Evolutionary conservation across 1,284 basidiomycete genomes (phyloP), one percentile per base, ranked within the genome.

Genomic region (Naganishia liquefaciens): DNA sequence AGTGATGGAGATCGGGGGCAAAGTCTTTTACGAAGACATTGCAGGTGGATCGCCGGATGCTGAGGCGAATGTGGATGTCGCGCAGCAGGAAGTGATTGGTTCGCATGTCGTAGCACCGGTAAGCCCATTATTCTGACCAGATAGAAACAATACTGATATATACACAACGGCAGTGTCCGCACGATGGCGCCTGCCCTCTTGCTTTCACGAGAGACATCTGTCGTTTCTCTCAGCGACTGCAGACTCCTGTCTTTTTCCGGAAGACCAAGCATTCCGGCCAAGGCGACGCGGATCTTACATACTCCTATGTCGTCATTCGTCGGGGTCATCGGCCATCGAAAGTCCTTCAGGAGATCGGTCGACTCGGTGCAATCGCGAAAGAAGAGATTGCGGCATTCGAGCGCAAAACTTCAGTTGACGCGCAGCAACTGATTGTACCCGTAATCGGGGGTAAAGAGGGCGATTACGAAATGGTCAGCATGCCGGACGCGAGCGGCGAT

Each of bases 281-380:
- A 42, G 91, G 90, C 2, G 90, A 95, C 71, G 92, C 95, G 78
- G 88, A 93, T 70, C 84, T 87, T 42, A 86, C 85, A 33, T 97
- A 93, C 75, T 91, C 91, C 21, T 99, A 99, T 75, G 86, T 98
- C 44, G 88, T 94, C 30, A 84, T 99, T 60, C 86, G 87, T 37
- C 84, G 92, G 44, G 95, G 94, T 1, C 68, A 80, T 27, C 83
- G 94, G 60, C 93, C 83, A 0, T 64, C 71, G n/a, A 58, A 72
- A 19, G 75, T 75, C 1, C 71, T 70, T 1, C 74, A 77, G 5
- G 77, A 72, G 1, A 68, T 60, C 25, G 68, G 67, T 1, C 23
- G 69, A 37, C 21, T 57, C 19, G 69, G 68, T 4, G 64, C 64
- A 23, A 68, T 69, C 3, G 69, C 52, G 19, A 61, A 71, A 13